phyloP scores from a whole-genome alignment of 2,329 filamentous ascomycete genomes.

The Monascus ruber region DNA sequence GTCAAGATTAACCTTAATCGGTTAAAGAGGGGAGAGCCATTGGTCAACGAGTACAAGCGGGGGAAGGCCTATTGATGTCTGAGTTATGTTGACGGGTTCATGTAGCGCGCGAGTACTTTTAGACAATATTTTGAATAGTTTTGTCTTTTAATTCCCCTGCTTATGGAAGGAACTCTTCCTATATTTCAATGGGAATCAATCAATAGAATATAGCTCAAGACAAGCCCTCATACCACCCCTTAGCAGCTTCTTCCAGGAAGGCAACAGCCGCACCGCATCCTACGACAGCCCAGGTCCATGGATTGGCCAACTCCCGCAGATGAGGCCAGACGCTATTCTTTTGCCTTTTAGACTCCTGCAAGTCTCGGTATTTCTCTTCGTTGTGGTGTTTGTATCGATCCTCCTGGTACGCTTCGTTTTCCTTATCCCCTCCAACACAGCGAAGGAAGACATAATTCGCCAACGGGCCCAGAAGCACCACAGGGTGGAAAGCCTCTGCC shows the following conservation, averaged over 20 bases:
- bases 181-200: no score
- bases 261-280: constrained; percentile 41
- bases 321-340: constrained; percentile 53
- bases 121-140: no score
- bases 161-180: no score
- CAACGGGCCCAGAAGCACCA: constrained; percentile 44
- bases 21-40: constrained; percentile 39
- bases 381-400: constrained; percentile 42
- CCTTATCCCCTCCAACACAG: constrained; percentile 44
- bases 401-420: constrained; percentile 43
- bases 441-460: constrained; percentile 50
- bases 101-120: no score
- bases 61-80: constrained; percentile 46
- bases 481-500: constrained; percentile 43
- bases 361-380: constrained; percentile 41
- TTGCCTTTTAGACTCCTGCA: constrained; percentile 40
- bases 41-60: constrained; percentile 53
- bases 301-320: constrained; percentile 39
- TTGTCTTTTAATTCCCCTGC: no score
- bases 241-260: constrained; percentile 31
- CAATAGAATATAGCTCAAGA: no score
- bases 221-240: constrained; percentile 1
- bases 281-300: constrained; percentile 45
- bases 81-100: constrained; percentile 19
- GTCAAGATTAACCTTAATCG: constrained; percentile 46